Base-by-base conservation (phyloP, 257 asterid species). In the Paraleonurus japonicus region DNA sequence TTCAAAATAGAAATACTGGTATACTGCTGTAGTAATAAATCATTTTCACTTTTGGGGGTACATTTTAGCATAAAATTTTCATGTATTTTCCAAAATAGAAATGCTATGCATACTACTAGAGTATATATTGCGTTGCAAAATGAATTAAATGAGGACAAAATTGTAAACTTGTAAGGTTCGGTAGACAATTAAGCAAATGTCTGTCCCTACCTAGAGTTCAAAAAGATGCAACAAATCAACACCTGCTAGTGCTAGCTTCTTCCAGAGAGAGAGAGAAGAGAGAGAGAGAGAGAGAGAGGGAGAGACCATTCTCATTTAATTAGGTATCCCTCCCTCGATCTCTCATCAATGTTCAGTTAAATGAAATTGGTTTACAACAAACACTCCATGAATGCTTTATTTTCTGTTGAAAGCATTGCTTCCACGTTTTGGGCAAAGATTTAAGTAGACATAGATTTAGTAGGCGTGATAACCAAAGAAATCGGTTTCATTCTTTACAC, bases 401-500 rank as follows among this genome's bases (percentile, higher is more conserved):
- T 63, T 39, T 37, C 5, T 39, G 30, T 79, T 57, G 27, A 23
- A 61, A 45, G 16, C 62, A 57, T 35, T 55, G 47, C 60, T 73
- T 53, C 65, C 30, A 69, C 75, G n/a, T 72, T 75, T 78, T 30
- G 81, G 80, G 75, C 58, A 48, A 50, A 19, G 58, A 64, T 61
- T 66, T 30, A 59, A 73, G 76, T 73, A 17, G 60, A 60, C 75
- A 51, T 53, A 17, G 60, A 20, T 53, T 19, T n/a, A 27, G 45
- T 26, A 37, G 68, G 76, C 47, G 81, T 62, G 75, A 4, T 11
- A 54, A 39, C n/a, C 65, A 20, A 60, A 30, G 22, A 39, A 65
- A 37, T 73, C 78, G 15, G 80, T 76, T 82, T 74, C 69, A 12
- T 74, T 50, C 67, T 79, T 68, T 69, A 55, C 71, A 72, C 27